Evolutionary conservation across 2,329 filamentous ascomycete genomes (phyloP).

Genomic region (Davidsoniella neocaledoniae): DNA sequence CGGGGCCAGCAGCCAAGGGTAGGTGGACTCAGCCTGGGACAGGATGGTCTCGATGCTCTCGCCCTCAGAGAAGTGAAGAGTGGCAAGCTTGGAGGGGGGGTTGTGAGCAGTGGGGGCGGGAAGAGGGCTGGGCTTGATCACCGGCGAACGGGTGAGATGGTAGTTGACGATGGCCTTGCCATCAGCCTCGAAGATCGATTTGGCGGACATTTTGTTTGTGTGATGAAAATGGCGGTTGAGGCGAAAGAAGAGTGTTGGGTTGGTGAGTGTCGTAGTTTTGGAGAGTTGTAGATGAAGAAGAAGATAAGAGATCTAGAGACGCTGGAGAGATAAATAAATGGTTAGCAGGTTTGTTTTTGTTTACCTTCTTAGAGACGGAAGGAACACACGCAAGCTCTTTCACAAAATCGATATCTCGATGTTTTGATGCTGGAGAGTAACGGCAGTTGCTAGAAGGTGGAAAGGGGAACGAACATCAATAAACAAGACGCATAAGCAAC

Average conservation of each 20-base stretch:
- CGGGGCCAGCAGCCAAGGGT: slow-evolving; percentile 82
- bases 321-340: slow-evolving; percentile 3
- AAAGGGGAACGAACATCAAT: not conserved
- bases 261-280: not conserved
- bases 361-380: not conserved
- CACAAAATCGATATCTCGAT: not conserved
- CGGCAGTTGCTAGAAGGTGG: not conserved
- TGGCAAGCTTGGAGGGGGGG: slow-evolving; percentile 75
- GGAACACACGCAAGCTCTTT: slow-evolving; percentile 2
- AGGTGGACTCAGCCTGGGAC: slow-evolving; percentile 88
- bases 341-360: slow-evolving; percentile 5
- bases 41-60: slow-evolving; percentile 68
- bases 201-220: slow-evolving; percentile 36
- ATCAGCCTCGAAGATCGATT: slow-evolving; percentile 96
- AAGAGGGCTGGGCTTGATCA: slow-evolving; percentile 96
- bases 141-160: slow-evolving; percentile 91
- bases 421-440: not conserved
- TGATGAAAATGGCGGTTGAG: slow-evolving; percentile 14
- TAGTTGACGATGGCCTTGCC: slow-evolving; percentile 99
- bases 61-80: slow-evolving; percentile 84
- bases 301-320: slow-evolving; percentile 1
- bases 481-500: not conserved
- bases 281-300: not conserved
- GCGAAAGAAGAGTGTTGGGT: slow-evolving; percentile 13
- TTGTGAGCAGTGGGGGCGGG: slow-evolving; percentile 76